Base-by-base conservation (phyloP, 108 stramenopile species). In the Cyclotella sp. region DNA sequence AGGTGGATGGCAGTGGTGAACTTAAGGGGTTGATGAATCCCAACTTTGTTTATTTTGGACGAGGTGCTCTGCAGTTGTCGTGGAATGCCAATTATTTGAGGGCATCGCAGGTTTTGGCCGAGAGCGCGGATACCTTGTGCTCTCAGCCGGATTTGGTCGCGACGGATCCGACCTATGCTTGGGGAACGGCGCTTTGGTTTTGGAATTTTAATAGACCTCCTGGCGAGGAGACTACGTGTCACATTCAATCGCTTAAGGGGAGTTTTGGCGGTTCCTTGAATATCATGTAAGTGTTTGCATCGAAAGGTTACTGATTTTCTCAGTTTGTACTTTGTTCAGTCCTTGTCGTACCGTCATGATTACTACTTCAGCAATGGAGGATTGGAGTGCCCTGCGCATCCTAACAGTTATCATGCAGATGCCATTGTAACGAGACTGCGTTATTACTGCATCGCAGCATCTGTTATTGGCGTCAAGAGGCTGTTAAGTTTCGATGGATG, bases 141-240 rank as follows among this genome's bases (percentile, higher is more conserved):
- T 61, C 75, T 42, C 75, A 82, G 18, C 81, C 81, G 16, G 81
- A 82, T 13, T 60, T 82, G 12, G 81, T 82, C 18, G 81, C 81
- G 22, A 82, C 81, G 8, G 81, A 82, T 13, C 81, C 81, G 18
- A 76, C 65, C 41, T 82, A 82, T 59, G 81, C 81, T 0, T 82
- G 81, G 81, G 81, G 81, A 0, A 82, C 81, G 5, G 81, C 81
- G 22, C 43, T 82, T 11, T 82, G 81, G 81, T 82, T 82, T 72
- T 82, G 81, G 81, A 28, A 71, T 19, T 82, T 82, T 59, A 71
- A 71, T 1, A 82, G 62, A 29, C 58, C 47, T 19, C 34, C 47
- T 14, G 75, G 63, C 19, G 55, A 42, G 52, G 70, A 66, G 51
- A 67, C 81, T 2, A 82, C 73, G 19, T 76, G 75, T 49, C 81